Evolutionary conservation across 768 basidiomycete genomes (phyloP).

Genomic region (Trametopsis cervina): DNA sequence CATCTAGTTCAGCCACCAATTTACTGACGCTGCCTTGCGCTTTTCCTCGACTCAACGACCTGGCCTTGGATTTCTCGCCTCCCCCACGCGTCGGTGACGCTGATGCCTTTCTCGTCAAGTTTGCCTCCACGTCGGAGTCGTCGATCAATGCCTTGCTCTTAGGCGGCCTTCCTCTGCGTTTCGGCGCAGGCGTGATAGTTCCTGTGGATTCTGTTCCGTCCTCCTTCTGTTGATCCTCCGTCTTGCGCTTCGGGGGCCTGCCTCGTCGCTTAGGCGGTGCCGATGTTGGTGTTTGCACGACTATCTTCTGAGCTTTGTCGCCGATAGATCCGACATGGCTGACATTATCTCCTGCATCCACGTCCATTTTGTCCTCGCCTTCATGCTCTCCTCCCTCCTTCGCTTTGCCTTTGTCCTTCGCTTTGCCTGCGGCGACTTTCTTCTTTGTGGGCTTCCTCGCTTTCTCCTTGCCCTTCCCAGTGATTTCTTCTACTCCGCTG

Average conservation of each 20-base stretch:
- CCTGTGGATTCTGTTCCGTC: background rate
- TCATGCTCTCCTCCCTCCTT: slow-evolving; percentile 1
- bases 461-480: slow-evolving; percentile 10
- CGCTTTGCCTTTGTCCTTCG: slow-evolving; percentile 13
- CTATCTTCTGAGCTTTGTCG: slow-evolving; percentile 1
- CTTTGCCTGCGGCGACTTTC: slow-evolving; percentile 15
- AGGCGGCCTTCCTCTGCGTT: slow-evolving; percentile 6
- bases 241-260: slow-evolving; percentile 6
- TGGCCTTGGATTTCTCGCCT: slow-evolving; percentile 10
- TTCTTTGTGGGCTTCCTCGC: slow-evolving; percentile 15
- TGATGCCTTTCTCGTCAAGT: background rate
- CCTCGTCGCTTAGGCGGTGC: slow-evolving; percentile 6
- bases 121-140: slow-evolving; percentile 7
- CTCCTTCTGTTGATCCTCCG: background rate
- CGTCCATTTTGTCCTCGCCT: slow-evolving; percentile 19
- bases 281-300: slow-evolving; percentile 12
- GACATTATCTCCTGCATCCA: slow-evolving; percentile 18
- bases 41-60: slow-evolving; percentile 14
- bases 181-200: background rate
- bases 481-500: slow-evolving; percentile 27
- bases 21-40: slow-evolving; percentile 3
- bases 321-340: slow-evolving; percentile 13
- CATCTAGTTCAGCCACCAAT: slow-evolving; percentile 9
- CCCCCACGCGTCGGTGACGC: slow-evolving; percentile 6
- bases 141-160: slow-evolving; percentile 6